Base-by-base conservation (phyloP, 169 alveolate genomes). In the Pseudocohnilembus persalinus region DNA sequence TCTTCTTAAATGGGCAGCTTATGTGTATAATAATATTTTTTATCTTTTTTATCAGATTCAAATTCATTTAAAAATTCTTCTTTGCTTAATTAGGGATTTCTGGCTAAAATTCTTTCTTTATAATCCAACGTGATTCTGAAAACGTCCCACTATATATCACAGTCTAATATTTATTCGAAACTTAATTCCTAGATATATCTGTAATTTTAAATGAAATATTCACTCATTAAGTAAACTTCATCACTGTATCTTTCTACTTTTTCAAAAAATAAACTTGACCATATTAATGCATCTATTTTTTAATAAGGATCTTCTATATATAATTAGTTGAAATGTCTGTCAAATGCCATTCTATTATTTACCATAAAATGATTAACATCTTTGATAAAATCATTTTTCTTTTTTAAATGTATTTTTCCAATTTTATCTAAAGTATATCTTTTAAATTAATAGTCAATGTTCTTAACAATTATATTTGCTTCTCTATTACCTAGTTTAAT, bases 221-320 rank as follows among this genome's bases (percentile, higher is more conserved):
- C 96, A 74, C 92, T 88, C 91, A 92, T 90, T 75, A 83, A 83
- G 63, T 90, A 92, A 0, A 92, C 96, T 80, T 89, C 88, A 26
- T 90, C 92, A 11, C 88, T 74, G 74, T 92, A 92, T 83, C 96
- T 76, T 63, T 94, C 94, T 0, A 92, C 92, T 73, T 92, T 92
- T 83, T 92, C 96, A 79, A 88, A 92, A 79, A 86, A 92, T 31
- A 92, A 78, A 73, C 91, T 65, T 31, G 91, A 81, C 96, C 96
- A 92, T 33, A 92, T 89, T 34, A 92, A 83, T 0, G 96, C 93
- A 89, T 92, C 96, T 31, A 92, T 74, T 81, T 92, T 92, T 31
- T 64, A 86, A 73, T 88, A 88, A n/a, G 90, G 90, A 81, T 90
- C 83, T 1, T 88, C 89, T 49, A 27, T 81, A 85, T n/a, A 93